A percentile compares a stretch with the other conserved stretches of the same genome.
phyloP scores from a whole-genome alignment of 495 filamentous ascomycete species.

The Oidiodendron maius region DNA sequence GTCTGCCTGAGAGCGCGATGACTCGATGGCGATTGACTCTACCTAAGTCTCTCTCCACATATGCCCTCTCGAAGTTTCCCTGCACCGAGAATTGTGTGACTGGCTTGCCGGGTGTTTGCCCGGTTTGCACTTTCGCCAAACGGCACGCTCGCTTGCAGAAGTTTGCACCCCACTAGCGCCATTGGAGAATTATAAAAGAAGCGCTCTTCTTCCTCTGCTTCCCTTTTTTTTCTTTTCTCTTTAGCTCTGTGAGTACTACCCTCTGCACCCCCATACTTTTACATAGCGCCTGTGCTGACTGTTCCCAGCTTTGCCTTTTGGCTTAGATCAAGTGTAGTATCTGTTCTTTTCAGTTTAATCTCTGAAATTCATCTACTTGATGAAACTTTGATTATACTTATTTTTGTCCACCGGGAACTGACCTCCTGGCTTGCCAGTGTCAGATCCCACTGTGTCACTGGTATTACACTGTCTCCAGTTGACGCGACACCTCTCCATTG shows the following conservation, averaged over 20 bases:
- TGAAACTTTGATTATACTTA: slow-evolving; percentile 79
- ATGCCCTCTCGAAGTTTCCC: too few species aligned
- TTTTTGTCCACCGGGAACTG: slow-evolving; percentile 55
- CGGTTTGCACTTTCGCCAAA: background rate
- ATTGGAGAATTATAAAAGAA: background rate
- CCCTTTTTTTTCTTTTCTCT: slow-evolving; percentile 10
- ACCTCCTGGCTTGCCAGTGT: slow-evolving; percentile 83
- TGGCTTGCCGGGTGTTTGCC: background rate
- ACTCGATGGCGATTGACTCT: too few species aligned
- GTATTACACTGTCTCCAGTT: slow-evolving; percentile 83
- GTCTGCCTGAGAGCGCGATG: too few species aligned
- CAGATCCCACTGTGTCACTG: slow-evolving; percentile 69
- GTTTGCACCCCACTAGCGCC: background rate
- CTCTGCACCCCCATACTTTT: background rate
- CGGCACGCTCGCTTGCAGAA: background rate
- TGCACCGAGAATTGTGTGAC: too few species aligned
- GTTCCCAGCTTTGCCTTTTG: slow-evolving; percentile 21
- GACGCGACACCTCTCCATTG: slow-evolving; percentile 65
- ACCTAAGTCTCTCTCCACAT: too few species aligned
- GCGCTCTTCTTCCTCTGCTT: background rate
- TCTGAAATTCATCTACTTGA: slow-evolving; percentile 61
- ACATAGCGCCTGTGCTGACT: background rate
- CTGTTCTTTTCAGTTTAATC: slow-evolving; percentile 99
- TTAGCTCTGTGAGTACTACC: slow-evolving; percentile 7
- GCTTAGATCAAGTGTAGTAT: slow-evolving; percentile 39